These are phyloP conservation scores for Xylaria castorea DNA, from an alignment of 495 filamentous ascomycete species.

Conservation along the genomic window DNA sequence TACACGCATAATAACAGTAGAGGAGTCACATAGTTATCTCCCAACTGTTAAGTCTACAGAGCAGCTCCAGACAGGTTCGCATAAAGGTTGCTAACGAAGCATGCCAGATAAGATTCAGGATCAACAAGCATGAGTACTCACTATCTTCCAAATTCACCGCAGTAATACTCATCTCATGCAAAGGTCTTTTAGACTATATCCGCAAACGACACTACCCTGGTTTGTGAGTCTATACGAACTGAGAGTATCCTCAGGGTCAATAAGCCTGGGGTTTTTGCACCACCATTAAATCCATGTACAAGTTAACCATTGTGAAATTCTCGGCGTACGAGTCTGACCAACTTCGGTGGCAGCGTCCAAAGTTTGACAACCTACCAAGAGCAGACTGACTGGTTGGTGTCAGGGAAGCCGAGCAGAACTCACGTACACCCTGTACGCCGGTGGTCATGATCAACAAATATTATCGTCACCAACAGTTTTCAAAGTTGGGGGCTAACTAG, in stretches of 20 bases:
- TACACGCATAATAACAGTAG: background rate
- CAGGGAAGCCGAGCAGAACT: background rate
- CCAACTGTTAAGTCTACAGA: background rate
- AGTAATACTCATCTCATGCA: background rate
- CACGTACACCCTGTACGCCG: background rate
- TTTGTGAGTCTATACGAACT: background rate
- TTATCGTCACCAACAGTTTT: background rate
- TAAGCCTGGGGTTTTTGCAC: background rate
- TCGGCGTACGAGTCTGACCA: background rate
- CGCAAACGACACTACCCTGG: background rate
- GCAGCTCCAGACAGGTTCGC: background rate
- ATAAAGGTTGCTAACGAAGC: background rate
- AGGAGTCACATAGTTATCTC: background rate
- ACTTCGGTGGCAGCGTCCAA: background rate
- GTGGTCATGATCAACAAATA: background rate
- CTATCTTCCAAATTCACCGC: no score
- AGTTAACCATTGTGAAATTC: background rate
- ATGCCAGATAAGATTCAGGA: background rate
- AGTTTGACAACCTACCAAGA: background rate
- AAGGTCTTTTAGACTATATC: background rate
- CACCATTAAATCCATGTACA: background rate
- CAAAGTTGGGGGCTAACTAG: background rate
- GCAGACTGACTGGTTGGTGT: background rate
- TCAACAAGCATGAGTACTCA: background rate
- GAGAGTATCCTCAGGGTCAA: background rate